Evolutionary conservation across 805 yeast genomes (phyloP).

Genomic region (Tetrapisispora namnaoensis): DNA sequence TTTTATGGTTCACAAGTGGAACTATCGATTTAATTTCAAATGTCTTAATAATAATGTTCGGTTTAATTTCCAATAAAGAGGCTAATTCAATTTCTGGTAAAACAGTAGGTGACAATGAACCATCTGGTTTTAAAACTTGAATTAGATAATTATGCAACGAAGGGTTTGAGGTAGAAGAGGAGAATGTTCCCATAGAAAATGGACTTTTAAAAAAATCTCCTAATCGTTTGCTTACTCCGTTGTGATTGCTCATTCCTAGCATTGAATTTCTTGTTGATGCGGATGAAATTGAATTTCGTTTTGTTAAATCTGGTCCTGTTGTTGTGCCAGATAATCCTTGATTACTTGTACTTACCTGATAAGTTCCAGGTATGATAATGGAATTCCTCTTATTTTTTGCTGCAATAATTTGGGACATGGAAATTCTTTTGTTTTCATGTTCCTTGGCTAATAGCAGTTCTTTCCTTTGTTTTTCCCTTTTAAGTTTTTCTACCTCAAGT

Average conservation of each 20-base stretch:
- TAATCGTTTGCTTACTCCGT: conserved; percentile 35
- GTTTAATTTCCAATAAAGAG: conserved; percentile 39
- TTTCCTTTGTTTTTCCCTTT: conserved; percentile 41
- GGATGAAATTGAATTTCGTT: conserved; percentile 20
- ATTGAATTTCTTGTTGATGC: conserved; percentile 14
- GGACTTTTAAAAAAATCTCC: conserved; percentile 58
- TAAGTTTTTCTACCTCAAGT: conserved; percentile 42
- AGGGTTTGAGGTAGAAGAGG: conserved; percentile 22
- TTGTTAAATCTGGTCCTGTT: conserved; percentile 7
- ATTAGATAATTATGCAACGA: conserved; percentile 22
- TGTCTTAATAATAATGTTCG: conserved; percentile 38
- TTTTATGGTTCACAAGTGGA: conserved; percentile 30
- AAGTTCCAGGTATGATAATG: conserved; percentile 6
- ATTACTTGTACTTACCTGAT: neutral
- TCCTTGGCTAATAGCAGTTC: conserved; percentile 34
- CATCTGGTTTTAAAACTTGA: conserved; percentile 30
- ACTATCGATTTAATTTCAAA: conserved; percentile 31
- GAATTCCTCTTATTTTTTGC: conserved; percentile 15
- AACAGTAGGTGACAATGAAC: conserved; percentile 38
- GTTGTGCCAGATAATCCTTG: neutral
- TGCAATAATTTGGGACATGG: conserved; percentile 23
- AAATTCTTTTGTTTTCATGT: conserved; percentile 27
- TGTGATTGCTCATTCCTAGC: conserved; percentile 11
- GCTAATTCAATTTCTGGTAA: conserved; percentile 45
- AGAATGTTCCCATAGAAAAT: conserved; percentile 42